Conservation (phyloP, 1,284 basidiomycete species). For the Farysia itapuensis region DNA sequence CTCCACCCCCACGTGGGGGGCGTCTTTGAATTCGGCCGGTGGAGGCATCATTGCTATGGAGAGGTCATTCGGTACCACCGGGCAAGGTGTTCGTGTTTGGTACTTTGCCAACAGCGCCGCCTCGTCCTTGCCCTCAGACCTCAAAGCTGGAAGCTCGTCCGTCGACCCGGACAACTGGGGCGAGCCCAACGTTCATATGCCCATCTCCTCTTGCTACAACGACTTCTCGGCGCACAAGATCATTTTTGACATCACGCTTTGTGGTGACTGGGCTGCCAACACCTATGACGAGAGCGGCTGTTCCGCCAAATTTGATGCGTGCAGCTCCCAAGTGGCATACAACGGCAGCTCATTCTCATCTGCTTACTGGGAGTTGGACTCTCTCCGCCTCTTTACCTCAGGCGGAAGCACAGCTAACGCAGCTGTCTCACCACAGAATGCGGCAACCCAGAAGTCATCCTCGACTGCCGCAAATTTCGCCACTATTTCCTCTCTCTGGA, state of each 20-base stretch:
- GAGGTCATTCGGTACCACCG: slow-evolving; percentile 45
- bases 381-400: slow-evolving; percentile 37
- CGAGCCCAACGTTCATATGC: slow-evolving; percentile 43
- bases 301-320: slow-evolving; percentile 31
- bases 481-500: too few relatives aligned
- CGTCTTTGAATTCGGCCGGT: slow-evolving; percentile 39
- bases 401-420: slow-evolving; percentile 37
- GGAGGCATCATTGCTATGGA: slow-evolving; percentile 57
- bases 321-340: slow-evolving; percentile 44
- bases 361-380: slow-evolving; percentile 49
- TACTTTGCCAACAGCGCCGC: slow-evolving; percentile 38
- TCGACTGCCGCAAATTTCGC: too few relatives aligned
- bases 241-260: slow-evolving; percentile 54
- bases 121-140: slow-evolving; percentile 32
- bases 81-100: slow-evolving; percentile 55
- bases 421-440: slow-evolving; percentile 17
- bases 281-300: slow-evolving; percentile 40
- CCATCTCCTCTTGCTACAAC: slow-evolving; percentile 40
- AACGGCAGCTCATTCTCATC: slow-evolving; percentile 41
- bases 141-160: slow-evolving; percentile 17
- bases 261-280: slow-evolving; percentile 49
- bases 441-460: slow-evolving; percentile 1
- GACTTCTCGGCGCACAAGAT: slow-evolving; percentile 50
- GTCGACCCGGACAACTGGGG: slow-evolving; percentile 47
- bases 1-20: slow-evolving; percentile 43